Base-by-base conservation (phyloP, 495 filamentous ascomycete species). In the Xylaria sp. region DNA sequence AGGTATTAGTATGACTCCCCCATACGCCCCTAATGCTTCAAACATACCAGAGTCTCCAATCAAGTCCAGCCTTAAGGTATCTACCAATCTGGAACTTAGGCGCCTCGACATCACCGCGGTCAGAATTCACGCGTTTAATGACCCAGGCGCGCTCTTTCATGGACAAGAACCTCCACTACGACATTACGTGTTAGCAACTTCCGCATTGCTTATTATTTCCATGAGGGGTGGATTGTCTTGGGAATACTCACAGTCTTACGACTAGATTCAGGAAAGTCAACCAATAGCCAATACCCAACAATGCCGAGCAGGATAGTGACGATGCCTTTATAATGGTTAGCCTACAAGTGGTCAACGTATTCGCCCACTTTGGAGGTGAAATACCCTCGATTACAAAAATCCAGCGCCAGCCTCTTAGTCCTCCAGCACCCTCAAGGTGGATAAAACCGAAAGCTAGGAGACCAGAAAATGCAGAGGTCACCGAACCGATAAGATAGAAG, bases 381-480 rank as follows among this genome's bases (percentile, higher is more conserved):
- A 14, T 74, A 75, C 91, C 86, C 72, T 89, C 85, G 7, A 89
- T 81, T 67, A 90, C 86, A 71, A 90, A 89, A 41, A 86, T 84
- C 88, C 88, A 90, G 70, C 87, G 73, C 90, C 90, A 91, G 33
- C 89, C 89, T 4, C 71, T 72, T 0, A 87, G 69, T 0, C 85
- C 87, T 11, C 80, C 78, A 0, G 76, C 68, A 2, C 85, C 85
- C 37, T 85, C 76, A 72, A 89, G 75, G 62, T 88, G 85, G 81
- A 86, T 88, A 63, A 91, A 65, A 7, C 89, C 89, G 62, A 86
- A 91, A 1, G 90, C 88, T 3, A 92, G 80, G 46, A 92, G 89
- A 73, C 89, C 88, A 1, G 83, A 79, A 70, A 87, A 84, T 0
- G 85, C 89, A 6, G 86, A 87, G 9, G 90, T 88, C 12, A 90